Base-by-base conservation (phyloP, 2,329 filamentous ascomycete species). In the Fusarium chaquense region DNA sequence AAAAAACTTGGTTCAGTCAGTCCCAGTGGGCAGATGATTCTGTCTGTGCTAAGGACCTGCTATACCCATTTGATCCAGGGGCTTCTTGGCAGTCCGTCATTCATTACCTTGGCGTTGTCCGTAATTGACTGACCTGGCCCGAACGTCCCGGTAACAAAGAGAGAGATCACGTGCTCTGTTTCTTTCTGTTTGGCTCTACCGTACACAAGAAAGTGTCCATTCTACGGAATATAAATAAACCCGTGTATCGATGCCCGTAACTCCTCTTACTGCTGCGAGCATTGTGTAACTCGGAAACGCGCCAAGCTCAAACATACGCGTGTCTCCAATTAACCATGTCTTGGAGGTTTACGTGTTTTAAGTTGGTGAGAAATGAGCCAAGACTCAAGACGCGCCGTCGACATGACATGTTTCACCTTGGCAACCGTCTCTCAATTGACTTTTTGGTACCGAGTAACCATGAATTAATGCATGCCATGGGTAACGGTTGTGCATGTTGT, bases 1-100 rank as follows among this genome's bases (percentile, higher is more conserved):
- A 8, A 45, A 55, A 67, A 67, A 45, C 57, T 49, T 62, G 63
- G 45, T 35, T 38, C n/a, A 44, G 20, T 20, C 20, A 32, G 28
- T 28, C 28, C 28, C 30, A 32, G 11, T 32, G 44, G 33, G 46
- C 46, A 50, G 12, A 24, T 28, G 11, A 24, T 28, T 20, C n/a
- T 22, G 26, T 26, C 5, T 7, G 35, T 52, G 61, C 58, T 58
- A 50, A 50, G 18, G 36, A n/a, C 51, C 30, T 30, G 20, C 64
- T 68, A 67, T 64, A 20, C 64, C 65, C 13, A 52, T 45, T 60
- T 68, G 58, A 60, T 65, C 64, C 55, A 68, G 64, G 64, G 64
- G 65, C 44, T 47, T 52, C 65, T 68, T 68, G 65, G 65, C 65
- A 51, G 36, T 24, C 58, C 46, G 63, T 67, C 62, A 50, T 66